Base-by-base conservation (phyloP, 2,329 filamentous ascomycete species). In the Penicillium digitatum region DNA sequence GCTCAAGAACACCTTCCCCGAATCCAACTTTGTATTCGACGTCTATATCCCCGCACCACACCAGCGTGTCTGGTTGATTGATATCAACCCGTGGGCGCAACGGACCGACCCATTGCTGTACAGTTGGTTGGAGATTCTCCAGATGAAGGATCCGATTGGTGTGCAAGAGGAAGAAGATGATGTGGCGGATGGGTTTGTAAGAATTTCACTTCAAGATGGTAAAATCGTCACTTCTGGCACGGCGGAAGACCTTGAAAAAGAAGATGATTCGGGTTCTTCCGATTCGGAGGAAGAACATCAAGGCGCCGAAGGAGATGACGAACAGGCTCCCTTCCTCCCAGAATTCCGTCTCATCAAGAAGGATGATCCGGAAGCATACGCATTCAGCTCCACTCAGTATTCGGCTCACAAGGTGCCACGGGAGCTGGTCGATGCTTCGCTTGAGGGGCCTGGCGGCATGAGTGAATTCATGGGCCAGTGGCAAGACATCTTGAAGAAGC, bases 361-460 rank as follows among this genome's bases (percentile, higher is more conserved):
- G 69, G 87, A 93, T 60, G 93, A 97, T 62, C 90, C 92, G 0
- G 89, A 93, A 57, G 92, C 92, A 1, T 94, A 90, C 69, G 88
- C 88, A 63, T 95, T 96, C 69, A 86, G 83, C 61, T 88, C 89
- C 5, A 84, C 90, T 1, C 89, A 93, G 67, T 97, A 95, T 72
- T 96, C 91, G 58, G 93, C 94, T 3, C 93, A 97, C 70, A 99
- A 97, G 74, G 76, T 99, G 64, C 94, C 94, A 0, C 91, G 87
- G 71, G 94, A 99, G 64, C 90, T 97, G 2, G 92, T 96, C 2
- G 84, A 87, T 66, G 84, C 84, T 2, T 82, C 81, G 29, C 74
- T 79, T 20, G 81, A 81, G 1, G 88, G 88, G 3, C 84, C 89
- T 52, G 89, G 88, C 3, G 88, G 87, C 0, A 81, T 97, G 76